Percentiles rank a stretch among this genome's conserved stretches.
phyloP scores from a whole-genome alignment of 2,329 filamentous ascomycete species.

The Ophioceras dolichostomum region DNA sequence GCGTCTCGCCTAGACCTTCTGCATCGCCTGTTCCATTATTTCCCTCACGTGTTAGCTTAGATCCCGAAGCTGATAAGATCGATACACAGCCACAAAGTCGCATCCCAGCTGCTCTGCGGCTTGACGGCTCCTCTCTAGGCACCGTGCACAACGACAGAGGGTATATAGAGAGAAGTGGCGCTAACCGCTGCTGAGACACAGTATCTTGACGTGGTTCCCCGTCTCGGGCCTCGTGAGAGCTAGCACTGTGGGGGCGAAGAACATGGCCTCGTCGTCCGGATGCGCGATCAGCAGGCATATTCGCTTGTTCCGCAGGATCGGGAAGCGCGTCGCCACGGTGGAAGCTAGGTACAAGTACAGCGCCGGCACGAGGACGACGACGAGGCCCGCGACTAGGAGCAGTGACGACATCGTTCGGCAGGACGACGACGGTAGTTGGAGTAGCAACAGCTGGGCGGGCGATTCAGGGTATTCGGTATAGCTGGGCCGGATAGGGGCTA shows the following conservation, averaged over 20 bases:
- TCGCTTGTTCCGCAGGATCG: conserved; percentile 65
- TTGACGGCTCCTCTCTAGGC: background rate
- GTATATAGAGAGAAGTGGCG: background rate
- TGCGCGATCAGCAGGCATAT: conserved; percentile 92
- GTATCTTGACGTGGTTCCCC: conserved; percentile 85
- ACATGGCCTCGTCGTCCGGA: conserved; percentile 99
- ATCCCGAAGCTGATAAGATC: background rate
- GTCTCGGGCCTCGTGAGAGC: conserved; percentile 68
- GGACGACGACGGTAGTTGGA: too few relatives aligned
- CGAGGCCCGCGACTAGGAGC: conserved; percentile 17
- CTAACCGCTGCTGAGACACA: conserved; percentile 77
- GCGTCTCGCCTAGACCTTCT: conserved; percentile 71
- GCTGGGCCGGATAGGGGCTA: too few relatives aligned
- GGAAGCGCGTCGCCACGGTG: conserved; percentile 40
- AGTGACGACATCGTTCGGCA: conserved; percentile 1
- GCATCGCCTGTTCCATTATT: conserved; percentile 65
- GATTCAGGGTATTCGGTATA: too few relatives aligned
- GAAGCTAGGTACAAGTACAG: conserved; percentile 40
- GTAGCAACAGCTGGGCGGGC: too few relatives aligned
- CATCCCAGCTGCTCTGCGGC: too few relatives aligned
- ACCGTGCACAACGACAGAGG: background rate
- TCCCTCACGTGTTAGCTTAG: too few relatives aligned
- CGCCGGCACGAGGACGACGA: conserved; percentile 28
- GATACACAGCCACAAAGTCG: too few relatives aligned
- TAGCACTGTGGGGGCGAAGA: conserved; percentile 83